Evolutionary conservation across 257 asterid species (phyloP), one percentile per base, ranked within the genome.

Genomic region (Catharanthus roseus): DNA sequence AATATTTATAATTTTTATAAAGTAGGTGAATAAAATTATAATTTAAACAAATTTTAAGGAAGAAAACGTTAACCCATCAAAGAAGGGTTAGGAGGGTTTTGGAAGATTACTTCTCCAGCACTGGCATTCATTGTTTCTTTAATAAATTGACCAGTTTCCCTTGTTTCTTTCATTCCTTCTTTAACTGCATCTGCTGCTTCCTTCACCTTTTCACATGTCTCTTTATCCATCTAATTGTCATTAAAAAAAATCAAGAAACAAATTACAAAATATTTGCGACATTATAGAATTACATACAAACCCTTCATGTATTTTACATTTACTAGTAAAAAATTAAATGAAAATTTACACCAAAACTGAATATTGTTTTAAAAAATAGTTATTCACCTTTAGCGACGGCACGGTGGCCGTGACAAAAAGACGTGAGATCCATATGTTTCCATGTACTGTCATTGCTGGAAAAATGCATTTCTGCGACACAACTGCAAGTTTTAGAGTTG

Each of bases 181-280:
- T 80, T 89, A 38, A 89, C 83, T 11, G 95, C 80, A 33, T 85
- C 86, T 3, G 96, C 95, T n/a, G 96, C 88, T 44, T 91, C 89
- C 74, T 85, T 83, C 0, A 91, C 65, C 84, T 85, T 91, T 63
- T 61, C 84, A 26, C 89, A 85, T 0, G 96, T 86, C 72, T 89
- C 91, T 77, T 88, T 90, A 75, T 90, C 95, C 41, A 87, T 72
- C 86, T 77, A 33, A 19, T 57, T 11, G 0, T 6, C 56, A 57
- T 50, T 57, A 26, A 19, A n/a, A n/a, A n/a, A n/a, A n/a, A n/a
- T n/a, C n/a, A n/a, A n/a, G n/a, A n/a, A n/a, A n/a, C n/a, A n/a
- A n/a, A n/a, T n/a, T n/a, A n/a, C n/a, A n/a, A n/a, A n/a, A n/a
- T n/a, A n/a, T n/a, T n/a, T n/a, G n/a, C n/a, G n/a, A n/a, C n/a